Evolutionary conservation across 176 grass and related monocot genomes (phyloP).

Genomic region (Microstegium vimineum): DNA sequence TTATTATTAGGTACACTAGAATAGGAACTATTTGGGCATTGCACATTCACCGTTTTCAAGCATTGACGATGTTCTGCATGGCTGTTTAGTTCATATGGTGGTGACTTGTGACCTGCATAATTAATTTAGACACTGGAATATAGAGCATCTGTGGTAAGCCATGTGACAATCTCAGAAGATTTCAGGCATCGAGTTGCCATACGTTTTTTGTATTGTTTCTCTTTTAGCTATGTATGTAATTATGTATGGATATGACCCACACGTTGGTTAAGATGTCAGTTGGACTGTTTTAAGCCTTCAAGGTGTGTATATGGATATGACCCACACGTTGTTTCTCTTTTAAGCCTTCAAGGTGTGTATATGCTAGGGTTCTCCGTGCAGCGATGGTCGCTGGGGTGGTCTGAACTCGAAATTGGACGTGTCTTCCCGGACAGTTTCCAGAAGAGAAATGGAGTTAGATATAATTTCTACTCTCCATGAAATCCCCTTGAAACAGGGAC

Average conservation of each 20-base stretch:
- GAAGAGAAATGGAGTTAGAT: not conserved
- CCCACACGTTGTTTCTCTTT: no score
- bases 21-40: not conserved
- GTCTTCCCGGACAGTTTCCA: not conserved
- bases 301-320: not conserved
- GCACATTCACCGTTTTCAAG: not conserved
- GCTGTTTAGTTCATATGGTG: not conserved
- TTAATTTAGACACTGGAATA: not conserved
- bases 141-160: not conserved
- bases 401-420: not conserved
- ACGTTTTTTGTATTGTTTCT: not conserved
- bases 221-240: not conserved
- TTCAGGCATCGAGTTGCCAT: not conserved
- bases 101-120: not conserved
- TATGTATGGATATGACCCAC: no score
- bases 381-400: not conserved
- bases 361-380: not conserved
- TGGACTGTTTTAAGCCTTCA: no score
- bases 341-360: not conserved
- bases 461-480: not conserved
- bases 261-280: not conserved
- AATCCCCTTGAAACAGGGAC: not conserved
- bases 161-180: not conserved
- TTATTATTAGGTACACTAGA: not conserved
- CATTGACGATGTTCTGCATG: not conserved